These are phyloP conservation scores for Lodderomyces beijingensis DNA, from an alignment of 1,139 yeast species.

Conservation along the genomic window DNA sequence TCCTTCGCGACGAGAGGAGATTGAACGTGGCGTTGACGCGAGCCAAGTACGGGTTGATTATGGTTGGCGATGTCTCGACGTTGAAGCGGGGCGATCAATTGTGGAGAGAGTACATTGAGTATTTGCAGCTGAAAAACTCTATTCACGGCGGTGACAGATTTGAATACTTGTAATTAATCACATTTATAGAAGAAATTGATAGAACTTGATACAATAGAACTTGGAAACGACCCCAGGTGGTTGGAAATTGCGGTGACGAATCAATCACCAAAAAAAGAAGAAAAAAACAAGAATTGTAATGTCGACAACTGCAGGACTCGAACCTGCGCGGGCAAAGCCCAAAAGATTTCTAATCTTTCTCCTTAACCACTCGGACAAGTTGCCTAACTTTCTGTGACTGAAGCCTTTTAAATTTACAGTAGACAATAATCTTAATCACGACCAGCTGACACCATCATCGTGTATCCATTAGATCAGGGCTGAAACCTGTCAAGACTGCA, in stretches of 20 bases:
- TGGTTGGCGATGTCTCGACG: constrained; percentile 54
- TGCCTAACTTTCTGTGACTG: constrained; percentile 7
- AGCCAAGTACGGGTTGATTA: constrained; percentile 52
- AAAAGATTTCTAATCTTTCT: constrained; percentile 55
- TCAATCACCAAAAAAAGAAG: constrained; percentile 12
- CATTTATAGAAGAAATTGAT: not conserved
- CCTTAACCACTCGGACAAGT: constrained; percentile 30
- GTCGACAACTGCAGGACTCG: constrained; percentile 55
- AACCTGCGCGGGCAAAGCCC: constrained; percentile 60
- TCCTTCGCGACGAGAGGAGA: constrained; percentile 53
- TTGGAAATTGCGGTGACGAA: too few relatives aligned
- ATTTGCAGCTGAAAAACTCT: constrained; percentile 20
- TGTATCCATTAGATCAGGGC: not conserved
- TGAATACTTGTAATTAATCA: constrained; percentile 8
- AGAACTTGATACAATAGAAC: not conserved
- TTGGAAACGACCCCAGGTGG: not conserved
- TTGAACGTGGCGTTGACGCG: constrained; percentile 62
- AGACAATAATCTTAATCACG: too few relatives aligned
- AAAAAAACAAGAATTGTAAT: constrained; percentile 10
- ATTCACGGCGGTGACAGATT: constrained; percentile 12
- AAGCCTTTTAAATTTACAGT: not conserved
- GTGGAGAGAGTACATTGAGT: constrained; percentile 52
- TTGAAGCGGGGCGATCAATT: constrained; percentile 43
- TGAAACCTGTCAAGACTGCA: too few relatives aligned
- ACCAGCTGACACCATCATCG: too few relatives aligned